These are phyloP conservation scores for Xylaria nigripes DNA, from an alignment of 495 filamentous ascomycete genomes.

Conservation along the genomic window DNA sequence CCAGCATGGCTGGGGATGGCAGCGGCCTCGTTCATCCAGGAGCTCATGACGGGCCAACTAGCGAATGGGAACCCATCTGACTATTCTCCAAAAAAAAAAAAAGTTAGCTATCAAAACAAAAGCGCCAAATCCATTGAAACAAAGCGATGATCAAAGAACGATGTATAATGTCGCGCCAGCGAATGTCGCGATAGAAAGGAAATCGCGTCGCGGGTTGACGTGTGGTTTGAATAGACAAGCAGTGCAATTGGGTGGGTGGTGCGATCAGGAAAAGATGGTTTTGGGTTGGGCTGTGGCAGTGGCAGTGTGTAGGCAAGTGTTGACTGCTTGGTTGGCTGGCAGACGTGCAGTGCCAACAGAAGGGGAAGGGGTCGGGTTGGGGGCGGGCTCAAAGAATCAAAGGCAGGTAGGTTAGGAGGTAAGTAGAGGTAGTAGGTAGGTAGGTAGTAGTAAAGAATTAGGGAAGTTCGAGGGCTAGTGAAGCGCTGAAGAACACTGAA, in stretches of 20 bases:
- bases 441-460: too few relatives aligned
- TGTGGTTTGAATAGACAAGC: conserved; percentile 14
- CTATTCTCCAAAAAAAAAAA: conserved; percentile 30
- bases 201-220: conserved; percentile 43
- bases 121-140: conserved; percentile 27
- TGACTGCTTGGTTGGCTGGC: conserved; percentile 2
- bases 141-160: conserved; percentile 23
- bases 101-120: conserved; percentile 40
- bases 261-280: conserved; percentile 26
- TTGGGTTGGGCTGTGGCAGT: conserved; percentile 26
- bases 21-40: conserved; percentile 74
- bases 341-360: conserved; percentile 2
- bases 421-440: too few relatives aligned
- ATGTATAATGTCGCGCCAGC: conserved; percentile 35
- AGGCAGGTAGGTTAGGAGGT: too few relatives aligned
- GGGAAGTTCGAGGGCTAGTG: too few relatives aligned
- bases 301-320: neutral
- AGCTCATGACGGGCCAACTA: conserved; percentile 57
- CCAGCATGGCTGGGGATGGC: conserved; percentile 65
- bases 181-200: conserved; percentile 42
- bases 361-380: neutral
- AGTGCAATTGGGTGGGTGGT: conserved; percentile 16
- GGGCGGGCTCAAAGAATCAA: neutral
- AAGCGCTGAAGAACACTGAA: too few relatives aligned
- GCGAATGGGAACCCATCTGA: conserved; percentile 41